These are phyloP conservation scores for Coemansia sp. DNA, from an alignment of 192 early-diverging fungal species.

Conservation along the genomic window DNA sequence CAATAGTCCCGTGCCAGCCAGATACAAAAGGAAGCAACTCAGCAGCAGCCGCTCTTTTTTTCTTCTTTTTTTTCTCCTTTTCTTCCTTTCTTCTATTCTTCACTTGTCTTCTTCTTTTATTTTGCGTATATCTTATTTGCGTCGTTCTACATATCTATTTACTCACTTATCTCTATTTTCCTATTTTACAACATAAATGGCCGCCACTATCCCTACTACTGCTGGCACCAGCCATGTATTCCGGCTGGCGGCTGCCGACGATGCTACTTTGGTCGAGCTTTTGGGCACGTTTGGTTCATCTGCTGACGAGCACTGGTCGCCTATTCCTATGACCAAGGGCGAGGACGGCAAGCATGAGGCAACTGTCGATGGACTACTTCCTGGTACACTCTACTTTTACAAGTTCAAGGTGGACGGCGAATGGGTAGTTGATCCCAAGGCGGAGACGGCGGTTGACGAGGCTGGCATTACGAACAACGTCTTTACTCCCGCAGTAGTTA, in stretches of 20 bases:
- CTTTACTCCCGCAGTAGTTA: background rate
- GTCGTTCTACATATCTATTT: background rate
- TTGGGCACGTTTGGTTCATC: slow-evolving; percentile 44
- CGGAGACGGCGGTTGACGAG: slow-evolving; percentile 28
- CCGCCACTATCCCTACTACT: background rate
- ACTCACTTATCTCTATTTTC: background rate
- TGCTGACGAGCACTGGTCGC: slow-evolving; percentile 26
- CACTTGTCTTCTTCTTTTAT: background rate
- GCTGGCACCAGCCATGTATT: slow-evolving; percentile 29
- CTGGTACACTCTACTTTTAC: slow-evolving; percentile 30
- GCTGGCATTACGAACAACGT: slow-evolving; percentile 45
- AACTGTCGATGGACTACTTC: slow-evolving; percentile 17
- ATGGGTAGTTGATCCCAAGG: slow-evolving; percentile 43
- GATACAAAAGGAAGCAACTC: background rate
- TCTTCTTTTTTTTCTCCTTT: background rate
- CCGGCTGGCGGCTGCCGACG: slow-evolving; percentile 17
- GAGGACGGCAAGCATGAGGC: slow-evolving; percentile 27
- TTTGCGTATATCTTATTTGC: background rate
- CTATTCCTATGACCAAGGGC: slow-evolving; percentile 39
- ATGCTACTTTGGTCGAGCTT: slow-evolving; percentile 36
- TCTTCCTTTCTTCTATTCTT: background rate
- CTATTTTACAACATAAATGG: background rate
- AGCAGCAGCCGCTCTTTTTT: background rate
- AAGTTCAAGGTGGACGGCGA: slow-evolving; percentile 51
- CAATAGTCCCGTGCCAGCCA: slow-evolving; percentile 2